Conservation (phyloP, 73 alveolate species). For the Symbiodinium pilosum region DNA sequence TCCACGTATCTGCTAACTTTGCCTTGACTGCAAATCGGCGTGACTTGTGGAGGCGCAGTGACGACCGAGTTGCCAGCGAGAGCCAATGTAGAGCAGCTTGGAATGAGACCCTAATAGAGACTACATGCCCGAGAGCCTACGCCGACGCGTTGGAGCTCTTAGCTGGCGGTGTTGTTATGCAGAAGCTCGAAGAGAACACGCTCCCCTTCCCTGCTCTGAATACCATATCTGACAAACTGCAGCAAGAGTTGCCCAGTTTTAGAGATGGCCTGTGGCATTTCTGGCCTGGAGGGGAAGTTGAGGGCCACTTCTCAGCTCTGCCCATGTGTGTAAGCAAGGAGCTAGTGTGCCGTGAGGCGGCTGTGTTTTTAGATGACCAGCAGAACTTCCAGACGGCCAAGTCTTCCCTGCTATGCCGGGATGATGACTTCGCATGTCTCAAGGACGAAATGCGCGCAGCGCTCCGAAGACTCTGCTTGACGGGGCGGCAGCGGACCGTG, state of each 20-base stretch:
- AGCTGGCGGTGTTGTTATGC: slow-evolving; percentile 26
- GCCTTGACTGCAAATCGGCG: slow-evolving; percentile 70
- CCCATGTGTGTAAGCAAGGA: slow-evolving; percentile 53
- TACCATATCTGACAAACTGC: background rate
- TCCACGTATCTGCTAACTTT: slow-evolving; percentile 49
- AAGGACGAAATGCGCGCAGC: slow-evolving; percentile 20
- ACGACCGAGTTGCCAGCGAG: slow-evolving; percentile 54
- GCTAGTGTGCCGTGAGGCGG: slow-evolving; percentile 48
- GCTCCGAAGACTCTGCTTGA: slow-evolving; percentile 24
- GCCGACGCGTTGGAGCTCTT: slow-evolving; percentile 35
- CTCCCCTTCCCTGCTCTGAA: slow-evolving; percentile 51
- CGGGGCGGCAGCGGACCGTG: slow-evolving; percentile 27
- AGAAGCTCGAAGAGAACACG: no score
- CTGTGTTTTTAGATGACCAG: slow-evolving; percentile 10
- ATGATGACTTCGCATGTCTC: background rate
- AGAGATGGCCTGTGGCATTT: background rate
- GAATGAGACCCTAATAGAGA: slow-evolving; percentile 47
- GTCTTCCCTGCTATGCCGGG: slow-evolving; percentile 23
- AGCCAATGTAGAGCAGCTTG: slow-evolving; percentile 50
- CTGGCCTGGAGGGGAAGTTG: slow-evolving; percentile 7
- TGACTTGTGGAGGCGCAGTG: slow-evolving; percentile 74
- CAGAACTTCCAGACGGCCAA: slow-evolving; percentile 17
- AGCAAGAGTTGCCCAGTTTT: background rate
- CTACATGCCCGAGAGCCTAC: slow-evolving; percentile 51
- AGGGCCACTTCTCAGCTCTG: slow-evolving; percentile 1